phyloP scores from a whole-genome alignment of 2,329 filamentous ascomycete genomes.

The Fusarium armeniacum region DNA sequence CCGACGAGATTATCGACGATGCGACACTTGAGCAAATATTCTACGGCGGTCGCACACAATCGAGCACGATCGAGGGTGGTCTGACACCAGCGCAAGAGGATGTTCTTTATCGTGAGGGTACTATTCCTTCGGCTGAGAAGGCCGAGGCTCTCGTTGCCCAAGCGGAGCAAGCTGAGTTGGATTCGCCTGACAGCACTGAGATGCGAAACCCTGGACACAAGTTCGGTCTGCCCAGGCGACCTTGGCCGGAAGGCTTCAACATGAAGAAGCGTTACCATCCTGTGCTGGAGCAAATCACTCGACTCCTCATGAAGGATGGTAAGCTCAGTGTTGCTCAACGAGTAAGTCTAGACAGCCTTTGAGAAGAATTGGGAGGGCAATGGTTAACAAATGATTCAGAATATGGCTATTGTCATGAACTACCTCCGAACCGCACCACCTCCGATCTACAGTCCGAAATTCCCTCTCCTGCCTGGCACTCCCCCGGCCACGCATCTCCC shows the following conservation, averaged over 20 bases:
- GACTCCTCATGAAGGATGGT: slow-evolving; percentile 90
- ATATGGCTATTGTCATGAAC: slow-evolving; percentile 87
- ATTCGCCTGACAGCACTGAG: slow-evolving; percentile 32
- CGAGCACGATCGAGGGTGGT: slow-evolving; percentile 52
- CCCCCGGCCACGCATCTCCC: slow-evolving; percentile 85
- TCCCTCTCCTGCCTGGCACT: slow-evolving; percentile 79
- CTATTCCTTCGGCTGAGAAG: slow-evolving; percentile 55
- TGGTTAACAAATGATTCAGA: slow-evolving; percentile 63
- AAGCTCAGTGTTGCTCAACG: slow-evolving; percentile 91
- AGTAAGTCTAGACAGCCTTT: slow-evolving; percentile 64
- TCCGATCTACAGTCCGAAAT: slow-evolving; percentile 79
- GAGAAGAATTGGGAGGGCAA: not conserved
- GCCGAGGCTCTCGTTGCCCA: slow-evolving; percentile 53
- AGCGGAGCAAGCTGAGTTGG: slow-evolving; percentile 39
- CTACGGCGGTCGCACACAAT: slow-evolving; percentile 54
- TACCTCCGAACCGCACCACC: slow-evolving; percentile 86
- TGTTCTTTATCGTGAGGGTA: slow-evolving; percentile 59
- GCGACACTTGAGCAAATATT: slow-evolving; percentile 56
- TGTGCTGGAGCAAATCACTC: slow-evolving; percentile 87
- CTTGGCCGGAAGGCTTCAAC: slow-evolving; percentile 72
- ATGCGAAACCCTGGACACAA: slow-evolving; percentile 73
- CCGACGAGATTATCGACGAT: slow-evolving; percentile 52
- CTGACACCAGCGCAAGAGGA: slow-evolving; percentile 61
- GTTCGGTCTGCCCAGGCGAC: slow-evolving; percentile 78
- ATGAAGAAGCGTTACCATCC: slow-evolving; percentile 88